Conservation (phyloP, 352 stramenopile genomes). For the Pythium myriotylum region DNA sequence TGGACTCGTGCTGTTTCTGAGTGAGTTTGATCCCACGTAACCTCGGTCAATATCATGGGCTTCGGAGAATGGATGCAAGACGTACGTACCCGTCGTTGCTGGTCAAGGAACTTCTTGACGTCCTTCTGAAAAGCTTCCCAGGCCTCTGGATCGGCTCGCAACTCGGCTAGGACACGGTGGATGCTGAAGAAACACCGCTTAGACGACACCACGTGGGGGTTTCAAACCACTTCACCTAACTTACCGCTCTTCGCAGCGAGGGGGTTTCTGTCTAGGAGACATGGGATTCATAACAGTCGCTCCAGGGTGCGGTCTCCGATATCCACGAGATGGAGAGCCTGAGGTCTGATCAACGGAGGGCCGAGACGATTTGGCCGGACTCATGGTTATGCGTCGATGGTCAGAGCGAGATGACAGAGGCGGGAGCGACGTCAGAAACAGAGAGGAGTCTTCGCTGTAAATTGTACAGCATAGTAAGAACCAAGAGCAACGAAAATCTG, state of each 20-base stretch:
- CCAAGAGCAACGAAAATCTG: neutral
- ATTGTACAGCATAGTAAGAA: neutral
- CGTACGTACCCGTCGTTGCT: constrained; percentile 43
- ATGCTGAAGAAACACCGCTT: constrained; percentile 38
- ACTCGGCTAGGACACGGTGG: constrained; percentile 48
- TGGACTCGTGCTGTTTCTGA: constrained; percentile 42
- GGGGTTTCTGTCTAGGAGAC: constrained; percentile 26
- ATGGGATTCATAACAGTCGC: constrained; percentile 1
- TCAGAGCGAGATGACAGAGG: constrained; percentile 13
- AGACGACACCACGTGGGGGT: too few relatives aligned
- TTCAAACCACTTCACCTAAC: neutral
- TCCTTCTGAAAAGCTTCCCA: constrained; percentile 63
- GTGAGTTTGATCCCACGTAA: neutral
- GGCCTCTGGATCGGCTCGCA: constrained; percentile 54
- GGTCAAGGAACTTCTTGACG: constrained; percentile 40
- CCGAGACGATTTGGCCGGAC: constrained; percentile 8
- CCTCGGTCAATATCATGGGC: too few relatives aligned
- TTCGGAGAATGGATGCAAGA: too few relatives aligned
- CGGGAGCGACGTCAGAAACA: constrained; percentile 23
- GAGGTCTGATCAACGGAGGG: neutral
- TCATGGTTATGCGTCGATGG: neutral
- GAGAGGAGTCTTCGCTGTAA: constrained; percentile 10
- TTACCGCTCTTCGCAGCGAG: constrained; percentile 37
- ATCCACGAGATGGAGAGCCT: constrained; percentile 4
- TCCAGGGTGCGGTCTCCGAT: constrained; percentile 10